Conservation (phyloP, 441 rosid species). For the Euphorbia corollata region DNA sequence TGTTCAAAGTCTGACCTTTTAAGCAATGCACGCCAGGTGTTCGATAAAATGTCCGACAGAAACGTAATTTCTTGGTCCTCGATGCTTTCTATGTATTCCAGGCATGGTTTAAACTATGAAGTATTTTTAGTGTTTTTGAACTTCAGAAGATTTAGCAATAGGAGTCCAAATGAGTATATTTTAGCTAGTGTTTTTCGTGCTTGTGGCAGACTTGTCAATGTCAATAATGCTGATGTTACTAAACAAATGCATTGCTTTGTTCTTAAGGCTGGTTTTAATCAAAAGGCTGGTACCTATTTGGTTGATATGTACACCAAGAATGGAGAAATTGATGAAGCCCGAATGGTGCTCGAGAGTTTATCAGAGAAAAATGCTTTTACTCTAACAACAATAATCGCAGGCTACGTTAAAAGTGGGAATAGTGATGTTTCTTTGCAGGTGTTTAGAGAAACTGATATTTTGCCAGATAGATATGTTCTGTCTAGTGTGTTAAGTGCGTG, state of each 20-base stretch:
- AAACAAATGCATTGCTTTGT: slow-evolving; percentile 52
- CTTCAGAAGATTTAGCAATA: slow-evolving; percentile 30
- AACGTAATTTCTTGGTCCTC: slow-evolving; percentile 68
- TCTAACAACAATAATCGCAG: slow-evolving; percentile 68
- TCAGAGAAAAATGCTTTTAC: slow-evolving; percentile 47
- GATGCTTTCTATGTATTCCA: slow-evolving; percentile 50
- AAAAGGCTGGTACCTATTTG: slow-evolving; percentile 52
- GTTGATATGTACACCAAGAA: slow-evolving; percentile 62
- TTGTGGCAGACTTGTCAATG: slow-evolving; percentile 34
- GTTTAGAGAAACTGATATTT: slow-evolving; percentile 33
- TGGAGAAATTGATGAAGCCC: slow-evolving; percentile 46
- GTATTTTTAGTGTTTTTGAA: slow-evolving; percentile 38
- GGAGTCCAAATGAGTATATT: slow-evolving; percentile 45
- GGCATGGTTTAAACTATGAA: slow-evolving; percentile 37
- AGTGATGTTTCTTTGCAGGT: slow-evolving; percentile 54
- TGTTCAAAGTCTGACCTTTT: slow-evolving; percentile 6
- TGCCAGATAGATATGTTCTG: slow-evolving; percentile 38
- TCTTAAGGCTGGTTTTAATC: slow-evolving; percentile 41
- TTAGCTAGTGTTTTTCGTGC: slow-evolving; percentile 55
- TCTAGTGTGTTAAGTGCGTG: slow-evolving; percentile 57
- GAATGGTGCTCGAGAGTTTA: slow-evolving; percentile 48
- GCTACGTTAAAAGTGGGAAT: slow-evolving; percentile 48
- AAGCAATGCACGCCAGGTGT: slow-evolving; percentile 36
- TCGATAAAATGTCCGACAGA: slow-evolving; percentile 50
- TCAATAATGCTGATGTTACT: slow-evolving; percentile 30